Percentiles rank a stretch among this genome's conserved stretches.
Conservation (phyloP, 495 filamentous ascomycete species). For the Hypoxylon intermedium region DNA sequence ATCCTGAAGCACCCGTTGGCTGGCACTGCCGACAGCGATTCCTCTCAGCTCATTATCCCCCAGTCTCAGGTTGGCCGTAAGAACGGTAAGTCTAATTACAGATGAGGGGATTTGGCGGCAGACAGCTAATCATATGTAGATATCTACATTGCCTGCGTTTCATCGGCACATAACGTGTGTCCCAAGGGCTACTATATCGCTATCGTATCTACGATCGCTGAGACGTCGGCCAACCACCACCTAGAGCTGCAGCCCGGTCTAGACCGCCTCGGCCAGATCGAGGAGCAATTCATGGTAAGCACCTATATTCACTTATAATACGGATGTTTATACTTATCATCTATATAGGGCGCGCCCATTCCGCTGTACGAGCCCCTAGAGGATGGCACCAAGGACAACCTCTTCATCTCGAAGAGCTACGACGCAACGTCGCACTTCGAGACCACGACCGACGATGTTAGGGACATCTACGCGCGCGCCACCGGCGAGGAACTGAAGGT, state of each 20-base stretch:
- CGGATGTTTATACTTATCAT: conserved; percentile 8
- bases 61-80: conserved; percentile 95
- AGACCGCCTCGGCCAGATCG: conserved; percentile 89
- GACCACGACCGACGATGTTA: conserved; percentile 87
- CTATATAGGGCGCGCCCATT: conserved; percentile 73
- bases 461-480: conserved; percentile 88
- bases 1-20: conserved; percentile 94
- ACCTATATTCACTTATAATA: background rate
- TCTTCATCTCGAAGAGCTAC: conserved; percentile 98
- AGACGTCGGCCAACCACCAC: conserved; percentile 90
- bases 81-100: conserved; percentile 69
- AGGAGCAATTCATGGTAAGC: conserved; percentile 91
- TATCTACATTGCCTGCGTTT: conserved; percentile 97
- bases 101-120: background rate
- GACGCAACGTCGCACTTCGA: conserved; percentile 98
- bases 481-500: conserved; percentile 86
- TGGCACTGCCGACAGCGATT: conserved; percentile 85
- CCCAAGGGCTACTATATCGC: conserved; percentile 99
- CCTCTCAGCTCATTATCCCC: conserved; percentile 94
- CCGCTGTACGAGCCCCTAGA: conserved; percentile 92
- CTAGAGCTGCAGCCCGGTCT: conserved; percentile 92
- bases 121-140: conserved; percentile 58
- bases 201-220: conserved; percentile 96
- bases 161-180: conserved; percentile 95
- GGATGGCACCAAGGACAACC: conserved; percentile 83